phyloP scores from a whole-genome alignment of 2,329 filamentous ascomycete genomes.

The Cladophialophora immunda region DNA sequence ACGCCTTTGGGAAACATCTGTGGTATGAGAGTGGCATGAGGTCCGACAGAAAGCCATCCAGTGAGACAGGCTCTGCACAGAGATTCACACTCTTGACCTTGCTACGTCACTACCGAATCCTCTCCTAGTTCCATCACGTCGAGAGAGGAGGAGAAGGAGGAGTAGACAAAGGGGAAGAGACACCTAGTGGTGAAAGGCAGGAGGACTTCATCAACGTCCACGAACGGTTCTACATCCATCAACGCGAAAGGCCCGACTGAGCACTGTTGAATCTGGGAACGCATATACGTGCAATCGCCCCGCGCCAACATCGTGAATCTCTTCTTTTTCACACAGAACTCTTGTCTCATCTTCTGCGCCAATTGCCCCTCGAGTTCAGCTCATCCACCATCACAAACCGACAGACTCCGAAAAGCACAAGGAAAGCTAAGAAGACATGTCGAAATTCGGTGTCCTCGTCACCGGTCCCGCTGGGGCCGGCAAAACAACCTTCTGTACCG shows the following conservation, averaged over 20 bases:
- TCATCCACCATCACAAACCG: not conserved
- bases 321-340: not conserved
- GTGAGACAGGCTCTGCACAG: not conserved
- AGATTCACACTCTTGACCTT: not conserved
- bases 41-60: slow-evolving; percentile 2
- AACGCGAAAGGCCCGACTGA: not conserved
- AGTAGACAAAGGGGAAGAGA: not conserved
- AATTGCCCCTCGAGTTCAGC: not conserved
- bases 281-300: not conserved
- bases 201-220: not conserved
- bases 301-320: not conserved
- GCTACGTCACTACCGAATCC: not conserved
- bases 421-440: slow-evolving; percentile 64
- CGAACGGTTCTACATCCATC: not conserved
- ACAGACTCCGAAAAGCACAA: not conserved
- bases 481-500: slow-evolving; percentile 96
- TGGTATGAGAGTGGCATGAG: slow-evolving; percentile 2
- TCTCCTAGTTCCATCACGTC: not conserved
- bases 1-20: slow-evolving; percentile 8
- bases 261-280: not conserved
- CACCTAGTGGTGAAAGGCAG: not conserved
- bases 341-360: not conserved
- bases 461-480: slow-evolving; percentile 97
- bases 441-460: slow-evolving; percentile 92
- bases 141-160: not conserved